A percentile compares a stretch with the other conserved stretches of the same genome.
Conservation (phyloP, 2,329 filamentous ascomycete species). For the Epicoccum nigrum region DNA sequence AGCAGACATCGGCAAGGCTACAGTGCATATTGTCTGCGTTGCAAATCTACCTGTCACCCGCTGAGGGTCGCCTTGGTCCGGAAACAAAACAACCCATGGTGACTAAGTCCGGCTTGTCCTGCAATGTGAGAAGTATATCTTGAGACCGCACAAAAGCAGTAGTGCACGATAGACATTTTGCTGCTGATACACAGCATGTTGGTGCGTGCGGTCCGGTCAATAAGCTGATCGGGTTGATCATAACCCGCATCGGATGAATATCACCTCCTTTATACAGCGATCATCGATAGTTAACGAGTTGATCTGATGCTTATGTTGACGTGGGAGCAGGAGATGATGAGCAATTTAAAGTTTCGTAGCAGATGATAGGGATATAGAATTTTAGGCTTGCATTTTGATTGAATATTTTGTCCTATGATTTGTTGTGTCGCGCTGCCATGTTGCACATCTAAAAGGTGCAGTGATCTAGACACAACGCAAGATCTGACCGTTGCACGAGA, state of each 20-base stretch:
- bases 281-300: background rate
- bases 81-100: no score
- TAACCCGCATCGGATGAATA: background rate
- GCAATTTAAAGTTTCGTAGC: background rate
- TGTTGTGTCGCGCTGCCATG: background rate
- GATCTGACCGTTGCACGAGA: background rate
- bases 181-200: background rate
- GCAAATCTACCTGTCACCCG: no score
- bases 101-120: no score
- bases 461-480: background rate
- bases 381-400: background rate
- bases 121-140: no score
- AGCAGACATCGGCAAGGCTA: no score
- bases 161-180: background rate
- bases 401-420: background rate
- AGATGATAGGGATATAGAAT: background rate
- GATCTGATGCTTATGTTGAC: background rate
- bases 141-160: no score
- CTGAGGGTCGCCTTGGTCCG: no score
- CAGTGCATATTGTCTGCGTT: no score
- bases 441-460: slow-evolving; percentile 3
- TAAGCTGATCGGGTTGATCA: background rate
- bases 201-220: background rate
- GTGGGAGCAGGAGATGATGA: background rate
- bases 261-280: background rate